Percentiles rank a stretch among this genome's conserved stretches.
Evolutionary conservation across 169 alveolate species (phyloP).

Genomic region (Plasmodium knowlesi): DNA sequence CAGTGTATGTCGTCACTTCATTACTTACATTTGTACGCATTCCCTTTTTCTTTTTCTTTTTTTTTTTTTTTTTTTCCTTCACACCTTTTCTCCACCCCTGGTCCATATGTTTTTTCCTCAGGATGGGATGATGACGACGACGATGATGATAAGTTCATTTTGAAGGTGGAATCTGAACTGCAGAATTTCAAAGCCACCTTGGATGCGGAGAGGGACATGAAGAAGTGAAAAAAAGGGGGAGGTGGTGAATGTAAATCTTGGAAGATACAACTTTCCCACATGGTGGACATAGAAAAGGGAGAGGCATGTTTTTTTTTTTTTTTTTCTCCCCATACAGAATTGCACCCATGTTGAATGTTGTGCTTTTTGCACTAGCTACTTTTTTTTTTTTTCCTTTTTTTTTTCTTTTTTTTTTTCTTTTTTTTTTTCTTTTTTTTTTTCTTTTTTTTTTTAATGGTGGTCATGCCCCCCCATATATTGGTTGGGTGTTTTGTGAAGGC

Average conservation of each 20-base stretch:
- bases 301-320: no score
- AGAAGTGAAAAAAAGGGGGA: conserved; percentile 18
- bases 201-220: conserved; percentile 59
- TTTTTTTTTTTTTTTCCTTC: no score
- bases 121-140: conserved; percentile 77
- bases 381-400: no score
- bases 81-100: not conserved
- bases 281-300: not conserved
- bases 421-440: no score
- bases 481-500: not conserved
- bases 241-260: not conserved
- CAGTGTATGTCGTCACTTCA: not conserved
- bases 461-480: not conserved
- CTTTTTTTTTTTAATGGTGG: not conserved
- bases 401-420: no score
- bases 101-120: not conserved
- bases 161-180: conserved; percentile 63
- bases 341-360: not conserved
- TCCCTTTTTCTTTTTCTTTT: no score
- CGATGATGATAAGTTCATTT: conserved; percentile 60
- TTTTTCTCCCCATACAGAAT: no score
- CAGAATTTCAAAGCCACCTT: conserved; percentile 53
- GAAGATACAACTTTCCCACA: not conserved
- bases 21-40: not conserved
- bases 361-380: not conserved